phyloP scores from a whole-genome alignment of 2,329 filamentous ascomycete genomes.

The Fusarium sp. region DNA sequence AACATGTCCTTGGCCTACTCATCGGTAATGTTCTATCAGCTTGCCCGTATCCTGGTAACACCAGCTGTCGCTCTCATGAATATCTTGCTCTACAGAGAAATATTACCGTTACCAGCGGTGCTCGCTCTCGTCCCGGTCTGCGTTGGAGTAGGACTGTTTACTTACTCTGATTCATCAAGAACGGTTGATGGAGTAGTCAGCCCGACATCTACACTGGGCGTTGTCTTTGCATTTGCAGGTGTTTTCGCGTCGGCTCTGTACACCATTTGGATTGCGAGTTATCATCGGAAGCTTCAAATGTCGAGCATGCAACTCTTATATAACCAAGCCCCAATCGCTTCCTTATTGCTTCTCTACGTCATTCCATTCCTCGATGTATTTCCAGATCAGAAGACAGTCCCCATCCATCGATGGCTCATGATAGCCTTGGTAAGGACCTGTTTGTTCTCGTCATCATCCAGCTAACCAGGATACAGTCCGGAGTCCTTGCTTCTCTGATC shows the following conservation, averaged over 20 bases:
- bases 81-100: slow-evolving; percentile 68
- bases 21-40: slow-evolving; percentile 77
- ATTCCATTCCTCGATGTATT: slow-evolving; percentile 75
- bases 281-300: slow-evolving; percentile 73
- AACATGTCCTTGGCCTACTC: slow-evolving; percentile 77
- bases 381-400: slow-evolving; percentile 66
- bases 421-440: slow-evolving; percentile 64
- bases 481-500: slow-evolving; percentile 72
- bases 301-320: slow-evolving; percentile 77
- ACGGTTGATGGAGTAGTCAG: slow-evolving; percentile 60
- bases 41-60: slow-evolving; percentile 75
- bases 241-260: slow-evolving; percentile 76
- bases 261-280: slow-evolving; percentile 76
- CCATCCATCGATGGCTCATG: slow-evolving; percentile 65
- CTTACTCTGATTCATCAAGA: slow-evolving; percentile 73
- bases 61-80: slow-evolving; percentile 75
- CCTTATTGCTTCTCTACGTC: slow-evolving; percentile 71
- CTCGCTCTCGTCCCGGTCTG: slow-evolving; percentile 71
- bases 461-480: slow-evolving; percentile 59
- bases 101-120: slow-evolving; percentile 65
- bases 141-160: slow-evolving; percentile 72
- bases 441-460: background rate
- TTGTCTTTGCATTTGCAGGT: slow-evolving; percentile 72
- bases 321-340: slow-evolving; percentile 74
- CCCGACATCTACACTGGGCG: slow-evolving; percentile 68